phyloP scores from a whole-genome alignment of 805 yeast species.

The Millerago galiae region DNA sequence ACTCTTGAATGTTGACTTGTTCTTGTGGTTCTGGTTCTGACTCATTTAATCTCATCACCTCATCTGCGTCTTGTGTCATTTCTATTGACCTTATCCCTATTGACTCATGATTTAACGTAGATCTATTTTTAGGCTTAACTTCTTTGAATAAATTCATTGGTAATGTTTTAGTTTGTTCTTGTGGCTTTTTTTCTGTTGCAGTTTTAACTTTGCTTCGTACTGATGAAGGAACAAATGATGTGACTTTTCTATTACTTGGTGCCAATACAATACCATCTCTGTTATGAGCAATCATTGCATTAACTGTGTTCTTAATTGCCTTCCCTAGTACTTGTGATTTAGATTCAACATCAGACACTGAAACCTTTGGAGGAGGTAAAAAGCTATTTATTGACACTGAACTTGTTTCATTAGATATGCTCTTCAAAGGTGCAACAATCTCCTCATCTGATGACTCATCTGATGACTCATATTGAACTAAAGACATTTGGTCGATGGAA shows the following conservation, averaged over 20 bases:
- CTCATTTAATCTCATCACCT: neutral
- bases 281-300: constrained; percentile 10
- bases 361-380: constrained; percentile 20
- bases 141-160: constrained; percentile 1
- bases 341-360: constrained; percentile 4
- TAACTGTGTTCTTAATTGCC: constrained; percentile 13
- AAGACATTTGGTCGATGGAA: constrained; percentile 2
- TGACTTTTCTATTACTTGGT: constrained; percentile 9
- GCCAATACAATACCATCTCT: constrained; percentile 17
- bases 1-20: constrained; percentile 14
- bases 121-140: constrained; percentile 1
- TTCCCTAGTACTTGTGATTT: constrained; percentile 13
- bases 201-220: constrained; percentile 11
- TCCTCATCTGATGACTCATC: constrained; percentile 7
- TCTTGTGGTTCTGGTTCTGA: constrained; percentile 1
- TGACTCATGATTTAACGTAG: neutral
- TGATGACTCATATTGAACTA: constrained; percentile 10
- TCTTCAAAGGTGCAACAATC: neutral
- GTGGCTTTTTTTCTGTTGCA: neutral
- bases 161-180: neutral
- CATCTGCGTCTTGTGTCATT: neutral
- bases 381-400: constrained; percentile 18
- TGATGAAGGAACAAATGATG: constrained; percentile 20
- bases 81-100: constrained; percentile 3
- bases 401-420: neutral